A percentile compares a stretch with the other conserved stretches of the same genome.
phyloP scores from a whole-genome alignment of 345 rosid species.

The Citrus maxima region DNA sequence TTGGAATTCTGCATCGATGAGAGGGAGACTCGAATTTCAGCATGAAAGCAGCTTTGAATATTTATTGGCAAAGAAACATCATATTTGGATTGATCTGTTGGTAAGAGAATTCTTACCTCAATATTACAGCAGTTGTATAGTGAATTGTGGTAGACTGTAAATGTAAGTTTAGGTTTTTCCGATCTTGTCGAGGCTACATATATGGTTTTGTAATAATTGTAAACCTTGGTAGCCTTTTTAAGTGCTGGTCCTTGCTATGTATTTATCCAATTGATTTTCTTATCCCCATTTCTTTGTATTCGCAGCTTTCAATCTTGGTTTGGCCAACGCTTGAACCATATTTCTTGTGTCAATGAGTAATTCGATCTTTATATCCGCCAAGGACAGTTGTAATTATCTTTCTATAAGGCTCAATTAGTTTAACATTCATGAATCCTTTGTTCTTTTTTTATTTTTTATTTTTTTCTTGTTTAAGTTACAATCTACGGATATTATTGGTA shows the following conservation, averaged over 20 bases:
- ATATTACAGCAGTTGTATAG: constrained; percentile 24
- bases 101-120: not conserved
- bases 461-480: too few relatives aligned
- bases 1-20: not conserved
- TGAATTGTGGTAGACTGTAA: constrained; percentile 28
- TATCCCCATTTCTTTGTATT: not conserved
- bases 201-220: not conserved
- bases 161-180: constrained; percentile 11
- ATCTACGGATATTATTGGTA: too few relatives aligned
- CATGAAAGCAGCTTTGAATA: not conserved
- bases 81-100: not conserved
- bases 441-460: too few relatives aligned
- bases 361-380: not conserved
- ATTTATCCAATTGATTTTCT: not conserved
- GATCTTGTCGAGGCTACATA: not conserved
- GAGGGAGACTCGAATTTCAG: not conserved
- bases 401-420: not conserved
- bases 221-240: not conserved
- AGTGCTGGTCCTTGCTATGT: not conserved
- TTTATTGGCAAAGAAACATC: not conserved
- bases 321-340: not conserved
- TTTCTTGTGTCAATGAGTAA: not conserved
- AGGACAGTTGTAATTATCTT: not conserved
- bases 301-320: not conserved
- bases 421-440: not conserved